Evolutionary conservation across 768 basidiomycete species (phyloP).

Genomic region (Lactarius evosmus): DNA sequence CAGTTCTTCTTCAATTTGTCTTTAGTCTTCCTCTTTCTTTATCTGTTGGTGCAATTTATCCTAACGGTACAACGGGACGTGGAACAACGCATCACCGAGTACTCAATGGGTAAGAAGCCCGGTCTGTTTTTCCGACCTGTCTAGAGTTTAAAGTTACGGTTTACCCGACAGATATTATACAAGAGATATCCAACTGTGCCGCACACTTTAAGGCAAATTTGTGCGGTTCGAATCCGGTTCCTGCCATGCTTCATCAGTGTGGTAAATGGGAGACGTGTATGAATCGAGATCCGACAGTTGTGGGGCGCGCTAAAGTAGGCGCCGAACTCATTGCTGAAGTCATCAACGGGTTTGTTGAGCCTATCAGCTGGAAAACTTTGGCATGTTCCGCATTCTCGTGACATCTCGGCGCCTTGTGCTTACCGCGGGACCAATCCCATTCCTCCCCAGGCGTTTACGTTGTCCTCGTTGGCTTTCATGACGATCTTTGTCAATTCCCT

Average conservation of each 20-base stretch:
- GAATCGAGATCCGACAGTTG: constrained; percentile 87
- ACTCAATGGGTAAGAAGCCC: constrained; percentile 71
- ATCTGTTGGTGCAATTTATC: constrained; percentile 82
- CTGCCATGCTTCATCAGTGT: constrained; percentile 86
- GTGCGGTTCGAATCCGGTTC: constrained; percentile 71
- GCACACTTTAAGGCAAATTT: constrained; percentile 77
- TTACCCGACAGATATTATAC: constrained; percentile 66
- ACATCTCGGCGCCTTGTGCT: constrained; percentile 19
- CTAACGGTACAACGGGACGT: constrained; percentile 90
- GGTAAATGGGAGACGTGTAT: constrained; percentile 90
- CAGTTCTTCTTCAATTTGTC: constrained; percentile 94
- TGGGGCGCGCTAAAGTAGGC: constrained; percentile 85
- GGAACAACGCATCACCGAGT: constrained; percentile 78
- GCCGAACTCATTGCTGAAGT: constrained; percentile 96
- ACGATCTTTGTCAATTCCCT: constrained; percentile 81
- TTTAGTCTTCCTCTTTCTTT: constrained; percentile 78
- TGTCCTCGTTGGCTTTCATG: constrained; percentile 72
- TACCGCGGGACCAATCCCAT: constrained; percentile 24
- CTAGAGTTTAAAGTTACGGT: constrained; percentile 15
- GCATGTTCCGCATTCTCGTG: constrained; percentile 44
- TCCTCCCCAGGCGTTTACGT: constrained; percentile 55
- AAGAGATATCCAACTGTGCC: constrained; percentile 88
- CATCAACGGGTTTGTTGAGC: constrained; percentile 94
- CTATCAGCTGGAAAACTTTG: constrained; percentile 96
- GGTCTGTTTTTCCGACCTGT: constrained; percentile 6